Evolutionary conservation across 352 stramenopile genomes (phyloP).

Genomic region (Peronospora belbahrii): DNA sequence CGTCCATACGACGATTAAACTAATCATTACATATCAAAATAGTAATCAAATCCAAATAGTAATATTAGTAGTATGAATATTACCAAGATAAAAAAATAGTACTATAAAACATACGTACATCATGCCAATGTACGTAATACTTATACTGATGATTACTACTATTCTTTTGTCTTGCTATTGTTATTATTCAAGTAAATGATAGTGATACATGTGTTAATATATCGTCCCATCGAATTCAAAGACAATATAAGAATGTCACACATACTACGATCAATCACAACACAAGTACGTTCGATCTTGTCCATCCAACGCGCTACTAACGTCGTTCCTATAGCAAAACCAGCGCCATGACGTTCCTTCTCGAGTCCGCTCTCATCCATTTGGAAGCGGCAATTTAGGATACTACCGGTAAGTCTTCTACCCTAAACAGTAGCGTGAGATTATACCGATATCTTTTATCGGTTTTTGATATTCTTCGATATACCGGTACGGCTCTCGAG

Average conservation of each 20-base stretch:
- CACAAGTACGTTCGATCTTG: conserved; percentile 67
- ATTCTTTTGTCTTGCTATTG: too few species aligned
- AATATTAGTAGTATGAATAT: too few species aligned
- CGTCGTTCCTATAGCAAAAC: conserved; percentile 51
- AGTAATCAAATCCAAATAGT: too few species aligned
- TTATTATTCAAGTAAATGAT: too few species aligned
- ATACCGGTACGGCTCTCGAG: not conserved
- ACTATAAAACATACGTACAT: too few species aligned
- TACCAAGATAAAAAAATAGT: too few species aligned
- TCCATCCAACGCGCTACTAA: conserved; percentile 71
- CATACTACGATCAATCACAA: conserved; percentile 73
- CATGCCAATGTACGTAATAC: conserved; percentile 84
- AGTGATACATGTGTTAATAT: too few species aligned
- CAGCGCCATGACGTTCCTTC: conserved; percentile 17
- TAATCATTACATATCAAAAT: conserved; percentile 10
- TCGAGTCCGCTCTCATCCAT: conserved; percentile 15
- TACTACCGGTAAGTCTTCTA: too few species aligned
- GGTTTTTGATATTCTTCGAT: not conserved
- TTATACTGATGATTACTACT: conserved; percentile 61
- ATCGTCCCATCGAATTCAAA: too few species aligned
- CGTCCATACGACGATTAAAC: conserved; percentile 86
- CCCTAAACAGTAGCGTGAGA: too few species aligned
- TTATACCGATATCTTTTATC: not conserved
- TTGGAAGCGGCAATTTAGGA: too few species aligned
- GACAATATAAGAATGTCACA: too few species aligned